Evolutionary conservation across 2,329 filamentous ascomycete genomes (phyloP).

Genomic region (Xylariales sp.): DNA sequence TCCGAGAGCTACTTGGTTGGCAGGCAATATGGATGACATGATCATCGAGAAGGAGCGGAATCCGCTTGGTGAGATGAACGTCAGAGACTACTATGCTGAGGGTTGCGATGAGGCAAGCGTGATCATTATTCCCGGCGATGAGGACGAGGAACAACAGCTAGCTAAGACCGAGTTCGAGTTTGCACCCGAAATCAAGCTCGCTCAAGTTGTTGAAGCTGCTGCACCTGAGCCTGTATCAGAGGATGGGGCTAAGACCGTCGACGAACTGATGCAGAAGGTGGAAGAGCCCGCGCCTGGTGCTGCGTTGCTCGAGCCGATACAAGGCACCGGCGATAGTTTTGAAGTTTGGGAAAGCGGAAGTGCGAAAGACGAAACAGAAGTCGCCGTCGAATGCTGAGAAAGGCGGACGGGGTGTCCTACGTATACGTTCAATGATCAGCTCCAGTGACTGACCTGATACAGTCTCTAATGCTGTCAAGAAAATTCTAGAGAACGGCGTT

Average conservation of each 20-base stretch:
- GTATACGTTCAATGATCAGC: not conserved
- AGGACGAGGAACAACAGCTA: slow-evolving; percentile 34
- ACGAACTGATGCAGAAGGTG: slow-evolving; percentile 33
- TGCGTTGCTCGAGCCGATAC: slow-evolving; percentile 48
- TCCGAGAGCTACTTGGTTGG: slow-evolving; percentile 28
- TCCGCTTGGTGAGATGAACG: slow-evolving; percentile 63
- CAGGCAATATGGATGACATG: slow-evolving; percentile 44
- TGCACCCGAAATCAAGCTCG: slow-evolving; percentile 21
- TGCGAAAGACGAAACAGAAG: slow-evolving; percentile 51
- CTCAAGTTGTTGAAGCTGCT: slow-evolving; percentile 28
- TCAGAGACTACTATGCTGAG: slow-evolving; percentile 62
- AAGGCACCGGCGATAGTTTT: slow-evolving; percentile 56
- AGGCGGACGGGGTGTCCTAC: not conserved
- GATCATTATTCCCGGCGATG: slow-evolving; percentile 58
- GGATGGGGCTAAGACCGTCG: slow-evolving; percentile 23
- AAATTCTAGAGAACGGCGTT: slow-evolving; percentile 8
- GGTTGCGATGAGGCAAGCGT: slow-evolving; percentile 60
- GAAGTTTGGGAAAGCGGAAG: slow-evolving; percentile 69
- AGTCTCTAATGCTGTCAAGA: slow-evolving; percentile 6
- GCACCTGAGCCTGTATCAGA: slow-evolving; percentile 21
- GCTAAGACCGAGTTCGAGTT: slow-evolving; percentile 20
- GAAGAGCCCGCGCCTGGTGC: slow-evolving; percentile 36
- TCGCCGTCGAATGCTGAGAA: slow-evolving; percentile 8
- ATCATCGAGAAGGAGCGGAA: slow-evolving; percentile 59
- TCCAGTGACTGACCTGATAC: slow-evolving; percentile 6